Conservation (phyloP, 177 flowering plant genomes). For the Tripterygium wilfordii region DNA sequence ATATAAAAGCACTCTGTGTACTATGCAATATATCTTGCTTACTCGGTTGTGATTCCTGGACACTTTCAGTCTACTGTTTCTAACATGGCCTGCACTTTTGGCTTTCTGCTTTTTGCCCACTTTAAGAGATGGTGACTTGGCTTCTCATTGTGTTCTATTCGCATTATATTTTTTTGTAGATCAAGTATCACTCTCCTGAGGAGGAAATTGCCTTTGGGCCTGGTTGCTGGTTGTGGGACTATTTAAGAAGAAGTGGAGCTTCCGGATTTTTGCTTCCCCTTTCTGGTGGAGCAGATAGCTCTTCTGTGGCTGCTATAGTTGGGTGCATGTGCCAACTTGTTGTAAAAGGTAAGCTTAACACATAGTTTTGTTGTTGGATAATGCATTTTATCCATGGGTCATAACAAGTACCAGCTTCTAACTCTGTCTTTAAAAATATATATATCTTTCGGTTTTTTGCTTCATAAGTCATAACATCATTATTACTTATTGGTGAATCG, state of each 20-base stretch:
- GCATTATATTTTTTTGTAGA: constrained; percentile 31
- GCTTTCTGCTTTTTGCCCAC: too few relatives aligned
- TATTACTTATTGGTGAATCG: constrained; percentile 6
- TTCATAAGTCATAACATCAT: neutral
- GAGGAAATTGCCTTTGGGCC: constrained; percentile 99
- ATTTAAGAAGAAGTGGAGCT: constrained; percentile 93
- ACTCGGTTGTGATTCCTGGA: too few relatives aligned
- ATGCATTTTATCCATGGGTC: too few relatives aligned
- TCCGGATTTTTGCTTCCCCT: constrained; percentile 98
- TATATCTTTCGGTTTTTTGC: too few relatives aligned
- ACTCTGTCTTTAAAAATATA: too few relatives aligned
- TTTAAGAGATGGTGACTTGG: too few relatives aligned
- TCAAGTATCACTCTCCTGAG: constrained; percentile 78
- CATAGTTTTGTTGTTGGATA: too few relatives aligned
- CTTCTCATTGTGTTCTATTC: neutral
- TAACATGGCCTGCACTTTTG: too few relatives aligned
- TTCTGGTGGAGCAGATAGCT: constrained; percentile 99
- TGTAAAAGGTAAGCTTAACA: constrained; percentile 62
- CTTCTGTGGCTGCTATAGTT: constrained; percentile 96
- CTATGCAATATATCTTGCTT: too few relatives aligned
- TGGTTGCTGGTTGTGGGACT: constrained; percentile 95
- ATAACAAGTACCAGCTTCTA: too few relatives aligned
- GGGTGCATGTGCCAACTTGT: constrained; percentile 99
- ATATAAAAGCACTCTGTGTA: too few relatives aligned
- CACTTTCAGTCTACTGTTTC: too few relatives aligned